Base-by-base conservation (phyloP, 495 filamentous ascomycete species). In the Cairneyella variabilis region DNA sequence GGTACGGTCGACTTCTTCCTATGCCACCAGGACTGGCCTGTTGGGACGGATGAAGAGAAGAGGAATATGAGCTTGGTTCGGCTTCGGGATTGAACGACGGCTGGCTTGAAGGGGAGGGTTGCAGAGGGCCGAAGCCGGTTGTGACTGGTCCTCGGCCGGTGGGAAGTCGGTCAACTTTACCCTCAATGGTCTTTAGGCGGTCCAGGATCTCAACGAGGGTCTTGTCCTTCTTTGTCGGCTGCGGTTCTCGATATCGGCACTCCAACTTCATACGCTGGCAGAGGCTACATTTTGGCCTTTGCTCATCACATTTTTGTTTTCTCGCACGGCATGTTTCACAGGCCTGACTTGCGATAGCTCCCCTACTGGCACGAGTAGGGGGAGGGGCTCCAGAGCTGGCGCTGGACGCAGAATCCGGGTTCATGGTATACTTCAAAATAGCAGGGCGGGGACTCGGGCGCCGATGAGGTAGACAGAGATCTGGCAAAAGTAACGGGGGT, bases 251-350 rank as follows among this genome's bases (percentile, higher is more conserved):
- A 58, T 83, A 84, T 57, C 70, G 69, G 69, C 80, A 84, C 40
- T 81, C 77, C 39, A 80, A 69, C 55, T 73, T 67, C 65, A 76
- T 64, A 59, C 65, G 61, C 54, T 74, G 73, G 65, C 69, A 78
- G n/a, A 73, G 71, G 55, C 71, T 63, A 81, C 90, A 95, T 66
- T 84, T 84, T 36, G 90, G 90, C 62, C 91, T 85, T 64, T 82
- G 79, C 65, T 95, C 90, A 65, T 93, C 90, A 66, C 90, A 95
- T 72, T 89, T 91, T 68, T 93, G 91, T 76, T 95, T 95, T 30
- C 90, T 79, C 41, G 78, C 74, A 44, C 90, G 77, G 64, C 90
- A 95, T 25, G 89, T 93, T 71, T 91, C 88, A 69, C 90, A 95
- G 21, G 59, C 90, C 88, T 54, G 44, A n/a, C 70, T 70, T 48